Base-by-base conservation (phyloP, 2,329 filamentous ascomycete species). In the Bipolaris bicolor region DNA sequence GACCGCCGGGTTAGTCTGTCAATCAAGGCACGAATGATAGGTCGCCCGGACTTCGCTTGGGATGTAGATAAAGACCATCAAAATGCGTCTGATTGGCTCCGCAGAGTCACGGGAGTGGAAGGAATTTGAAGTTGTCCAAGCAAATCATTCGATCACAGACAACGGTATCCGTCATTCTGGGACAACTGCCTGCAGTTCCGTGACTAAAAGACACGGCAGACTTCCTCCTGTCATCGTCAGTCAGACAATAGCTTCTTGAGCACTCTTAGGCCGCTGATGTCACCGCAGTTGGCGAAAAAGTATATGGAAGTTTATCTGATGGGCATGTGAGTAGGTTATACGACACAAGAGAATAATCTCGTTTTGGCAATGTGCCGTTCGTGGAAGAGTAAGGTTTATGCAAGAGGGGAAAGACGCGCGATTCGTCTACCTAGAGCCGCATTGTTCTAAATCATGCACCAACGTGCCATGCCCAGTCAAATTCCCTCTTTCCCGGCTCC, bases 11-110 rank as follows among this genome's bases (percentile, higher is more conserved):
- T 26, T 18, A 50, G 49, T 4, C 20, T 52, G 9, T 16, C 18
- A 7, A 49, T 57, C 22, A 37, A 36, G 11, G 24, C 37, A n/a
- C 55, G 51, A 2, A 34, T 47, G 13, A 52, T 40, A 11, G 53
- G 41, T 26, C 45, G 43, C 7, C 10, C 40, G 13, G 58, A 62
- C 20, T 47, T 58, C 3, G 60, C 37, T 10, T 49, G 65, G 13
- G 50, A 64, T 3, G 3, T 13, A 33, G 22, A 26, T 13, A 26
- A 39, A 16, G 13, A 24, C 20, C n/a, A 37, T 10, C 22, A 37
- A 20, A 44, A 5, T n/a, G 15, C 26, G 10, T 20, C 34, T 7
- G 46, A 39, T 22, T 49, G 46, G 46, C 22, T 49, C n/a, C 34
- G 9, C 34, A n/a, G 15, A 18, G 5, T 49, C 22, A 18, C 9